Conservation (phyloP, 306 rosid species). For the Rosa lucieae region DNA sequence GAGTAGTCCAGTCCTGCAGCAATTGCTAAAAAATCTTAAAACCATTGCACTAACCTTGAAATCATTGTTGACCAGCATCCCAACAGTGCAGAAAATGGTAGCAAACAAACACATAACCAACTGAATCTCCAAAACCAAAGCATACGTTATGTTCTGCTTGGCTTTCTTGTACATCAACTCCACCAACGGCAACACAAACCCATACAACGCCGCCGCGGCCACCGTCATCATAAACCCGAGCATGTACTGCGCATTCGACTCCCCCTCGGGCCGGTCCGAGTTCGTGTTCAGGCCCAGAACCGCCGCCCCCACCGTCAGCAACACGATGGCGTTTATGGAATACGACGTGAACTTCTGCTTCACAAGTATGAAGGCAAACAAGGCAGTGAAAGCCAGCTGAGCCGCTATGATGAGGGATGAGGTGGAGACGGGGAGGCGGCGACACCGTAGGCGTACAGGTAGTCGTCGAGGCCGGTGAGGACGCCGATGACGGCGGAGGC, state of each 20-base stretch:
- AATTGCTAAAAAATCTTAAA: not conserved
- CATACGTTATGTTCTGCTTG: constrained; percentile 54
- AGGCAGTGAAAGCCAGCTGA: constrained; percentile 73
- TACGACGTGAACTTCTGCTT: constrained; percentile 64
- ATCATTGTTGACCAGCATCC: constrained; percentile 78
- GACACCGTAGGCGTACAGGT: constrained; percentile 63
- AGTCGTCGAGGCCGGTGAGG: constrained; percentile 63
- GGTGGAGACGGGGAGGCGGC: constrained; percentile 71
- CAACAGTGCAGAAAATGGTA: constrained; percentile 59
- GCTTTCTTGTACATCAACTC: constrained; percentile 64
- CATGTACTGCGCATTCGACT: constrained; percentile 48
- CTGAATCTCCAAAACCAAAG: constrained; percentile 85
- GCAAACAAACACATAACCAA: constrained; percentile 64
- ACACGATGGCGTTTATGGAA: constrained; percentile 52
- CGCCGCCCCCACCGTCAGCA: constrained; percentile 63
- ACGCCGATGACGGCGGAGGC: constrained; percentile 48
- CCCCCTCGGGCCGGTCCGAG: constrained; percentile 67
- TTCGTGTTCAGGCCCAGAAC: constrained; percentile 59
- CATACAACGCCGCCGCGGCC: constrained; percentile 67
- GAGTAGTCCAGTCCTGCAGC: not conserved
- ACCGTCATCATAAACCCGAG: constrained; percentile 67
- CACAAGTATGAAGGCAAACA: constrained; percentile 50
- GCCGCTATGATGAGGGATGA: constrained; percentile 53
- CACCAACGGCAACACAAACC: constrained; percentile 67
- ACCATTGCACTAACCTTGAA: constrained; percentile 48